A percentile compares a stretch with the other conserved stretches of the same genome.
Evolutionary conservation across 176 grass and related monocot species (phyloP).

Genomic region (Phoenix roebelenii): DNA sequence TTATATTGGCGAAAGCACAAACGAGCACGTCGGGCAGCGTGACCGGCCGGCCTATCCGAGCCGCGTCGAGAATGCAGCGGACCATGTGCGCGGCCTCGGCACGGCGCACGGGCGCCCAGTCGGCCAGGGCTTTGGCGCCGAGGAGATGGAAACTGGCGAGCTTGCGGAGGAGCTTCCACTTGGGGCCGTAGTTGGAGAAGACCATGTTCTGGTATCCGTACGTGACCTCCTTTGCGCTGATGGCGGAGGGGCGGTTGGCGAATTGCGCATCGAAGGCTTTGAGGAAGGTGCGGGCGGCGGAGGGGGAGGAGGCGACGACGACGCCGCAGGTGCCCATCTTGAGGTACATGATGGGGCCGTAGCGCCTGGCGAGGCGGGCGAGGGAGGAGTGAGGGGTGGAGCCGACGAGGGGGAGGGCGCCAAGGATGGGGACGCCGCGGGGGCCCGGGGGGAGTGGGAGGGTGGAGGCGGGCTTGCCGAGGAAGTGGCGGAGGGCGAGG

Average conservation of each 20-base stretch:
- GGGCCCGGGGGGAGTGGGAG: slow-evolving; percentile 38
- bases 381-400: slow-evolving; percentile 60
- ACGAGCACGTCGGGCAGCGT: slow-evolving; percentile 69
- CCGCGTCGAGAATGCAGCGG: slow-evolving; percentile 23
- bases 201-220: slow-evolving; percentile 81
- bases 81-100: slow-evolving; percentile 31
- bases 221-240: slow-evolving; percentile 59
- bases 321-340: slow-evolving; percentile 57
- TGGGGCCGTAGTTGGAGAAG: slow-evolving; percentile 57
- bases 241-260: slow-evolving; percentile 54
- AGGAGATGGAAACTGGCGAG: slow-evolving; percentile 70
- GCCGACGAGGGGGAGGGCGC: slow-evolving; percentile 59
- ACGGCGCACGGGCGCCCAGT: slow-evolving; percentile 54
- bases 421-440: slow-evolving; percentile 38
- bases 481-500: slow-evolving; percentile 29
- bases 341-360: slow-evolving; percentile 77
- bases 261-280: slow-evolving; percentile 57
- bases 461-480: neutral
- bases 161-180: slow-evolving; percentile 90
- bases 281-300: slow-evolving; percentile 49
- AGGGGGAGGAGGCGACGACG: slow-evolving; percentile 52
- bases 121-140: slow-evolving; percentile 47
- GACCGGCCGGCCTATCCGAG: slow-evolving; percentile 12
- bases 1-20: slow-evolving; percentile 69
- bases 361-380: slow-evolving; percentile 33